Conservation (phyloP, 2,329 filamentous ascomycete species). For the Aspergillus fischeri region DNA sequence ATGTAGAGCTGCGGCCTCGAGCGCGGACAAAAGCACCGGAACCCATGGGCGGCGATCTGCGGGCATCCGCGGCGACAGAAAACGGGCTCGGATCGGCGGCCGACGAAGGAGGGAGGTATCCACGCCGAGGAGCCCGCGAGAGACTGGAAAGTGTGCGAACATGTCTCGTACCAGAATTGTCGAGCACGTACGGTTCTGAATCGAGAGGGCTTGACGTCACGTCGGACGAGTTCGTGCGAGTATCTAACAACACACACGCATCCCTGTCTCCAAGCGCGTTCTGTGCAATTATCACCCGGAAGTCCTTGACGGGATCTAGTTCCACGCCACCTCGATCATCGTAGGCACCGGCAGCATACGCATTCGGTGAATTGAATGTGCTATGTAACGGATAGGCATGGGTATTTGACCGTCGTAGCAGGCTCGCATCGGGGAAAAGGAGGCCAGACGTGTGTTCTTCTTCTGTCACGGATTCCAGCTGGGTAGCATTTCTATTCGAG, state of each 20-base stretch:
- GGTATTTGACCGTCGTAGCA: conserved; percentile 38
- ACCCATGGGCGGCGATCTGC: conserved; percentile 28
- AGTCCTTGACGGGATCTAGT: conserved; percentile 41
- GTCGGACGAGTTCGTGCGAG: conserved; percentile 25
- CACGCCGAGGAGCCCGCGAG: conserved; percentile 32
- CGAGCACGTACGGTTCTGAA: conserved; percentile 30
- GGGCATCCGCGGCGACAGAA: conserved; percentile 29
- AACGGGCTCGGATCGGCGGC: conserved; percentile 32
- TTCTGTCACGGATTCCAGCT: conserved; percentile 46
- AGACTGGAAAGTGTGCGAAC: conserved; percentile 36
- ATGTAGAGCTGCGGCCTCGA: conserved; percentile 44
- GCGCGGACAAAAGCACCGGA: conserved; percentile 40
- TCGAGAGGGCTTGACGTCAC: conserved; percentile 31
- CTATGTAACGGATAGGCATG: conserved; percentile 41
- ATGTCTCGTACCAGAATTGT: conserved; percentile 29
- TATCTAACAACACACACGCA: conserved; percentile 45
- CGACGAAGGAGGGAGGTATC: conserved; percentile 31
- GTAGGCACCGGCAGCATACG: conserved; percentile 40
- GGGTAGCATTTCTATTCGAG: conserved; percentile 32
- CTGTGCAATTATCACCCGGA: conserved; percentile 45
- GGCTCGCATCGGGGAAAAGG: conserved; percentile 44
- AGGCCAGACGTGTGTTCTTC: conserved; percentile 48
- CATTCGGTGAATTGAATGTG: conserved; percentile 41
- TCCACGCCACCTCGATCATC: conserved; percentile 47
- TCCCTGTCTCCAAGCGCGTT: conserved; percentile 47